Conservation (phyloP, 2,329 filamentous ascomycete species). For the Xylariaceae sp. region DNA sequence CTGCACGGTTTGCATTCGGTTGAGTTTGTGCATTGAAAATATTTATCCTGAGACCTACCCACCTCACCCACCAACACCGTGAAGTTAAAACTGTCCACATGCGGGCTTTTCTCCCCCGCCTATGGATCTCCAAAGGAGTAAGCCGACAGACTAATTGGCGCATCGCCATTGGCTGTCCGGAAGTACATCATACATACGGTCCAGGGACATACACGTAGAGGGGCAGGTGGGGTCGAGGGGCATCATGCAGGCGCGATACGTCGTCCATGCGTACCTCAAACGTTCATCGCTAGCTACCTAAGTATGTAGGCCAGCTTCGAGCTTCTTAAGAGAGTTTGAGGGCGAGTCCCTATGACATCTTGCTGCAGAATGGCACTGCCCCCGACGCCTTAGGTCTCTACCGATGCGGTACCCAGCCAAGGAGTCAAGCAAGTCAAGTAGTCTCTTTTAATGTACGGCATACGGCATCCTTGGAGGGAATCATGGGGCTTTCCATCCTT, state of each 20-base stretch:
- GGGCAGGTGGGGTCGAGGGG: slow-evolving; percentile 16
- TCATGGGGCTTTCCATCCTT: slow-evolving; percentile 11
- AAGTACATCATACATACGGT: slow-evolving; percentile 17
- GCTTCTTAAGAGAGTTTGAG: slow-evolving; percentile 10
- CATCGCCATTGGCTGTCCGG: slow-evolving; percentile 15
- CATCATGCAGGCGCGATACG: slow-evolving; percentile 25
- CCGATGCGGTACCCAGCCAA: slow-evolving; percentile 14
- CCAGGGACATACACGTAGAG: slow-evolving; percentile 16
- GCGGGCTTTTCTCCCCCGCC: not conserved
- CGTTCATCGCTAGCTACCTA: slow-evolving; percentile 24
- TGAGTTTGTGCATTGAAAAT: no score
- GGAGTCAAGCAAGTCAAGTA: slow-evolving; percentile 11
- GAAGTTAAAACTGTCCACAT: no score
- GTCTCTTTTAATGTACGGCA: no score
- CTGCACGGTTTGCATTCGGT: no score
- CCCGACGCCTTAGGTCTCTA: slow-evolving; percentile 17
- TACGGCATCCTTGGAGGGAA: slow-evolving; percentile 15
- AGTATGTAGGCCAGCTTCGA: not conserved
- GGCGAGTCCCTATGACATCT: slow-evolving; percentile 21
- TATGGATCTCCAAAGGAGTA: slow-evolving; percentile 8
- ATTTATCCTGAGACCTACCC: no score
- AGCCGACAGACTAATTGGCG: slow-evolving; percentile 18
- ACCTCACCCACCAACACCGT: not conserved
- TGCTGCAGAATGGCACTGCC: slow-evolving; percentile 4
- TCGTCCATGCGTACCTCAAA: slow-evolving; percentile 21